phyloP scores from a whole-genome alignment of 768 basidiomycete genomes.

The Tricholoma flavovirens region DNA sequence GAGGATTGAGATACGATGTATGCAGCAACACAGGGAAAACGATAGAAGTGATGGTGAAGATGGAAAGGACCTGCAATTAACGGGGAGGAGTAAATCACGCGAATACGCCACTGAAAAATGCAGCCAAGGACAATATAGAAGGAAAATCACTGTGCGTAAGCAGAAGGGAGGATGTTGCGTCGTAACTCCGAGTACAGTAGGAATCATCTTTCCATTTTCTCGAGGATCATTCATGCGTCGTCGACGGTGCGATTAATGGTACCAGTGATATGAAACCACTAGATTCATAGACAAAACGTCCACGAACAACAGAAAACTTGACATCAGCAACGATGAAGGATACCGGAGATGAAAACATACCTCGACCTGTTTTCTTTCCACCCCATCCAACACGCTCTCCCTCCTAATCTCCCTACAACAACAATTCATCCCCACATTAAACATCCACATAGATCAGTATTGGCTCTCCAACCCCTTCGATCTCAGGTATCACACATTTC shows the following conservation, averaged over 20 bases:
- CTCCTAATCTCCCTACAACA: conserved; percentile 5
- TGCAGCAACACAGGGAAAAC: conserved; percentile 37
- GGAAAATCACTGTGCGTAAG: neutral
- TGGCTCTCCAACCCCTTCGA: conserved; percentile 94
- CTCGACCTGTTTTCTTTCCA: conserved; percentile 28
- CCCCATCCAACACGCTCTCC: conserved; percentile 5
- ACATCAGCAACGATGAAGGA: neutral
- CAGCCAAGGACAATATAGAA: neutral
- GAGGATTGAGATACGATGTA: conserved; percentile 21
- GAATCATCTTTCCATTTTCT: neutral
- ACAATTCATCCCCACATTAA: conserved; percentile 28
- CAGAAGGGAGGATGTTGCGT: neutral
- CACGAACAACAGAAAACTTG: neutral
- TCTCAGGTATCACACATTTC: conserved; percentile 98
- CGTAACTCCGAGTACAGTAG: neutral
- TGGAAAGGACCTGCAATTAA: conserved; percentile 17
- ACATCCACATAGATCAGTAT: conserved; percentile 91
- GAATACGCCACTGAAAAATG: neutral
- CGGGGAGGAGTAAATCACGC: conserved; percentile 7
- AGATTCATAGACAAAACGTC: conserved; percentile 4
- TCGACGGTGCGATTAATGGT: neutral
- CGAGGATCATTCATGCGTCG: neutral
- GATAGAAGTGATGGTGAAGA: conserved; percentile 28
- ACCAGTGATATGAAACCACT: neutral
- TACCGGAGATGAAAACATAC: conserved; percentile 13